Evolutionary conservation across 23 red algal genomes (phyloP).

Genomic region (Gracilaria vermiculophylla): DNA sequence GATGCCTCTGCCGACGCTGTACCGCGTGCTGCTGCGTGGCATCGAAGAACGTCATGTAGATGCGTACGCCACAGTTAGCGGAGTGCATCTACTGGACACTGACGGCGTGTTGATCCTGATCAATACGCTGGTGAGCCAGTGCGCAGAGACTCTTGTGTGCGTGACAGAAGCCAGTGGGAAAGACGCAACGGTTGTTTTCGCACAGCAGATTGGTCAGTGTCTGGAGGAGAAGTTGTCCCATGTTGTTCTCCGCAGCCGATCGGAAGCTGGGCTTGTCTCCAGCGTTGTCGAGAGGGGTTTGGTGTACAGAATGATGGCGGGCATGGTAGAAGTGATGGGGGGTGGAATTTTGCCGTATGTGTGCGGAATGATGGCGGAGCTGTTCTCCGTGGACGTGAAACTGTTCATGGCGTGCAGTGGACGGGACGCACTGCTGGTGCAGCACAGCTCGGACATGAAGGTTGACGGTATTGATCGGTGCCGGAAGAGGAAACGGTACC

Average conservation of each 20-base stretch:
- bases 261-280: not conserved
- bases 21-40: not conserved
- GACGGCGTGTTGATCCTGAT: not conserved
- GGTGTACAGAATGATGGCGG: not conserved
- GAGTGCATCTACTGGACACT: not conserved
- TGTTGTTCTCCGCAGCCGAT: not conserved
- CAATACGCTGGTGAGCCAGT: not conserved
- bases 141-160: not conserved
- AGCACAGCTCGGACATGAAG: not conserved
- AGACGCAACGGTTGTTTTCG: not conserved
- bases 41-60: not conserved
- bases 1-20: not conserved
- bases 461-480: not conserved
- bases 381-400: not conserved
- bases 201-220: not conserved
- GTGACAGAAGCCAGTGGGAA: not conserved
- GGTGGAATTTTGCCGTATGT: not conserved
- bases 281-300: not conserved
- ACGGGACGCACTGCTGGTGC: not conserved
- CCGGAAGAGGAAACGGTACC: not conserved
- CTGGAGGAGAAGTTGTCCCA: not conserved
- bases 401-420: not conserved
- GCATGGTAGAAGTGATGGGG: constrained; percentile 2
- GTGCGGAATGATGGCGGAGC: not conserved
- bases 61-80: not conserved